phyloP scores from a whole-genome alignment of 164 flowering plant species.

The Malania oleifera region DNA sequence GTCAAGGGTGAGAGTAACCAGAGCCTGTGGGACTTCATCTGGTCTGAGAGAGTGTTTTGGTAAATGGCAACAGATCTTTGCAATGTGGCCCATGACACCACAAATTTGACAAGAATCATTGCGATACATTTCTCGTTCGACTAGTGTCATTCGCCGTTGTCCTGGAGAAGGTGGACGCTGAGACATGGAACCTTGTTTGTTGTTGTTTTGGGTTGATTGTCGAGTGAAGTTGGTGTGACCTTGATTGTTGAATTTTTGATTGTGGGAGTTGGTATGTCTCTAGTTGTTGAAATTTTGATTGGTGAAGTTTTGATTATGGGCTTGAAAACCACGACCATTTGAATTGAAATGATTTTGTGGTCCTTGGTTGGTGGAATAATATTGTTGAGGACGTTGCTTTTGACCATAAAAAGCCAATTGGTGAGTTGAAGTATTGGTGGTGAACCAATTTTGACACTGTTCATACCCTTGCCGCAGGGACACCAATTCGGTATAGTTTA shows the following conservation, averaged over 20 bases:
- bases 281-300: too few relatives aligned
- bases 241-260: not conserved
- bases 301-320: too few relatives aligned
- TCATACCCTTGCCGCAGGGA: too few relatives aligned
- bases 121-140: not conserved
- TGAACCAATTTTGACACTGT: too few relatives aligned
- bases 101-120: not conserved
- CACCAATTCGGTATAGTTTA: too few relatives aligned
- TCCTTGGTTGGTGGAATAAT: too few relatives aligned
- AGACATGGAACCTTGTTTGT: not conserved
- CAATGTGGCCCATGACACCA: not conserved
- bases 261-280: not conserved
- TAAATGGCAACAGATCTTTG: not conserved
- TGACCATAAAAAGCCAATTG: too few relatives aligned
- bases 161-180: not conserved
- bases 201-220: not conserved
- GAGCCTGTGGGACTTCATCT: not conserved
- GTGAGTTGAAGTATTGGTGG: too few relatives aligned
- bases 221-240: not conserved
- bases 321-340: too few relatives aligned
- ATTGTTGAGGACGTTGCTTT: too few relatives aligned
- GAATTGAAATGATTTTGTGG: too few relatives aligned
- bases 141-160: slow-evolving; percentile 1
- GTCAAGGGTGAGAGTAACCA: not conserved
- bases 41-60: not conserved